Evolutionary conservation across 805 yeast genomes (phyloP).

Genomic region (Maudiozyma bulderi): DNA sequence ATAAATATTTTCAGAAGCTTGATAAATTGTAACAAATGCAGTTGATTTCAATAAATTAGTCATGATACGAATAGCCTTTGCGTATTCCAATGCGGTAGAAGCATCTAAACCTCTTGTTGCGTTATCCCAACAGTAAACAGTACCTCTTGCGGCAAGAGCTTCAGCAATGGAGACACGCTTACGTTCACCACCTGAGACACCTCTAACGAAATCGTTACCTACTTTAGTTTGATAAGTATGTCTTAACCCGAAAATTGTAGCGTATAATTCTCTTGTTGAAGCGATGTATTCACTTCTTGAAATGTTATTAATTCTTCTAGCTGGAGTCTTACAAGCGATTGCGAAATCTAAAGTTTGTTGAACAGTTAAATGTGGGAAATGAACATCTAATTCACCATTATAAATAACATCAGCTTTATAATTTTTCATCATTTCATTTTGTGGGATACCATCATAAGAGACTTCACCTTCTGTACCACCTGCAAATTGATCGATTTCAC

Average conservation of each 20-base stretch:
- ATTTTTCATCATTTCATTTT: conserved; percentile 46
- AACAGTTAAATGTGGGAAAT: conserved; percentile 69
- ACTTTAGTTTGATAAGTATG: conserved; percentile 48
- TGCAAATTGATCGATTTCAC: conserved; percentile 38
- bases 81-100: conserved; percentile 58
- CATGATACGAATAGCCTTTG: conserved; percentile 47
- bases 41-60: conserved; percentile 42
- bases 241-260: conserved; percentile 41
- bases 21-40: conserved; percentile 52
- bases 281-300: conserved; percentile 40
- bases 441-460: conserved; percentile 52
- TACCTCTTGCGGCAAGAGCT: conserved; percentile 50
- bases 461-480: conserved; percentile 45
- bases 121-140: conserved; percentile 58
- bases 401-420: conserved; percentile 50
- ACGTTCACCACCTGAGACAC: conserved; percentile 82
- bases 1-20: conserved; percentile 48
- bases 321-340: conserved; percentile 58
- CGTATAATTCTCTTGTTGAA: conserved; percentile 30
- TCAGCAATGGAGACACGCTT: conserved; percentile 81
- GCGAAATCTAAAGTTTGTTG: conserved; percentile 66
- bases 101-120: conserved; percentile 73
- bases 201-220: conserved; percentile 51
- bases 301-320: conserved; percentile 38
- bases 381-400: conserved; percentile 58